phyloP scores from a whole-genome alignment of 1,139 yeast species.

The Debaryomyces robertsiae region DNA sequence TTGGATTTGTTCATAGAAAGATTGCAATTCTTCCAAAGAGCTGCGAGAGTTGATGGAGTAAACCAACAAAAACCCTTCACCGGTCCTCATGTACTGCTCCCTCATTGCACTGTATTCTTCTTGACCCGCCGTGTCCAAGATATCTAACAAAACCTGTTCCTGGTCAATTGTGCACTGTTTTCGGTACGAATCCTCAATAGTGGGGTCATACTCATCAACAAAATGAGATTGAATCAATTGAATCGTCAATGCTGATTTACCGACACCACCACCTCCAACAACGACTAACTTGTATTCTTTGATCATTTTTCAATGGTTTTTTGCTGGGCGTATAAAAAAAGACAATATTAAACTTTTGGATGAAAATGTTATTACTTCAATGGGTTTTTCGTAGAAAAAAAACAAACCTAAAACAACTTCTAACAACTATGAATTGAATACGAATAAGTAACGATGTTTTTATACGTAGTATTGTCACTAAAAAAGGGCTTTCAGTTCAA shows the following conservation, averaged over 20 bases:
- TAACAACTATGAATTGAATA: no score
- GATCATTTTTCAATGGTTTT: conserved; percentile 26
- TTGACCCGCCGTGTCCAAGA: conserved; percentile 97
- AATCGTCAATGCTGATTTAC: conserved; percentile 92
- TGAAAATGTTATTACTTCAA: no score
- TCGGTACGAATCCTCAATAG: conserved; percentile 80
- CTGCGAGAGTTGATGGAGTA: conserved; percentile 81
- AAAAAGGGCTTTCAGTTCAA: no score
- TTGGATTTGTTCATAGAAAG: conserved; percentile 80
- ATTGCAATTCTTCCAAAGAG: conserved; percentile 76
- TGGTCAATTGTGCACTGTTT: conserved; percentile 57
- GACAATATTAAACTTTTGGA: no score
- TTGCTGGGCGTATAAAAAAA: neutral
- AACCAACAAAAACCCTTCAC: conserved; percentile 85
- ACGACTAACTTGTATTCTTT: conserved; percentile 87
- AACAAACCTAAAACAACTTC: neutral
- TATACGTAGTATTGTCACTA: no score
- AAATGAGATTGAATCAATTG: conserved; percentile 89
- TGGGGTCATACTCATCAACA: conserved; percentile 96
- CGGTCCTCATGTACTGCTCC: conserved; percentile 91
- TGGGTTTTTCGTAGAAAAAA: neutral
- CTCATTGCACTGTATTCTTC: conserved; percentile 97
- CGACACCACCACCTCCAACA: conserved; percentile 98
- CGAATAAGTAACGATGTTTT: no score
- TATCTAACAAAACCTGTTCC: conserved; percentile 60